phyloP scores from a whole-genome alignment of 2,329 filamentous ascomycete species.

The Phyllosticta citrichinensis region DNA sequence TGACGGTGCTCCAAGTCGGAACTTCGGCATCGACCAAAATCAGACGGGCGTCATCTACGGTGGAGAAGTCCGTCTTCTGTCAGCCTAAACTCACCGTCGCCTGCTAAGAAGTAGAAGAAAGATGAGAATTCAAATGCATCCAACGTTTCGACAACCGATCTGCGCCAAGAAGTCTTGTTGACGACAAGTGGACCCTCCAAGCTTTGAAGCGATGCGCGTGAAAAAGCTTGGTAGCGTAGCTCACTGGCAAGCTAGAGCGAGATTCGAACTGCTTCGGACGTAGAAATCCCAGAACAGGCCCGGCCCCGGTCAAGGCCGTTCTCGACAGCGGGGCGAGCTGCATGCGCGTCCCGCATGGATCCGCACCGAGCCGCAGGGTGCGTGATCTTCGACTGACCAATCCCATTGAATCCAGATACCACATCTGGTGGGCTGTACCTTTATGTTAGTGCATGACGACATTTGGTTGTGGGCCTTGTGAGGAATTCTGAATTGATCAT shows the following conservation, averaged over 20 bases:
- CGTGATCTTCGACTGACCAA: neutral
- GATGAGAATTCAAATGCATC: neutral
- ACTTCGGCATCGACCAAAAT: neutral
- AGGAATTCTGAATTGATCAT: too few relatives aligned
- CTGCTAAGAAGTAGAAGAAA: neutral
- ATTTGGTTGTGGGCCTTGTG: neutral
- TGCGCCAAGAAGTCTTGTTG: neutral
- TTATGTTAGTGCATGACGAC: neutral
- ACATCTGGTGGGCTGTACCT: neutral
- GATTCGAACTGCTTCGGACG: neutral
- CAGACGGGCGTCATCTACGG: neutral
- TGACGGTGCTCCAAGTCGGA: neutral
- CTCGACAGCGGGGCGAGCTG: neutral
- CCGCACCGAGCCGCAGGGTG: neutral
- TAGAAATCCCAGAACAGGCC: neutral
- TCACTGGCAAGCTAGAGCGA: neutral
- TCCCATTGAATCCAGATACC: neutral
- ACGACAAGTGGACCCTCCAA: neutral
- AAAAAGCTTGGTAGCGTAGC: neutral
- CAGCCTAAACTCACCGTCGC: neutral
- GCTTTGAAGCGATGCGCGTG: neutral
- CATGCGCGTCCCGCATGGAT: neutral
- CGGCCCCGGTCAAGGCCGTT: neutral
- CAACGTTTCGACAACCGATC: neutral
- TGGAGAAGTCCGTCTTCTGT: neutral